A percentile compares a stretch with the other conserved stretches of the same genome.
phyloP scores from a whole-genome alignment of 2,329 filamentous ascomycete genomes.

The Aspergillus jensenii region DNA sequence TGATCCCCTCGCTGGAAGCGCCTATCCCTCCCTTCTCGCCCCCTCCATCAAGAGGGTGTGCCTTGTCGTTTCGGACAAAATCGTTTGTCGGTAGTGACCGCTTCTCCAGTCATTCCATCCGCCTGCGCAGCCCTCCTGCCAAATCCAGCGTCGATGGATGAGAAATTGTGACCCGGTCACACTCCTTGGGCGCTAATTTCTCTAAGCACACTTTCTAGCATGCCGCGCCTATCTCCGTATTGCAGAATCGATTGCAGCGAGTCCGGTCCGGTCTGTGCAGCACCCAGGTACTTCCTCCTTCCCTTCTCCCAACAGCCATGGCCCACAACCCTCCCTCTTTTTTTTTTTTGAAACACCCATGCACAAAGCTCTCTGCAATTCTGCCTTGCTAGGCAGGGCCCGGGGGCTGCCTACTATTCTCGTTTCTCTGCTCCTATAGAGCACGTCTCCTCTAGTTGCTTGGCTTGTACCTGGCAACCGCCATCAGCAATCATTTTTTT shows the following conservation, averaged over 20 bases:
- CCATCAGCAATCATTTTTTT: slow-evolving; percentile 8
- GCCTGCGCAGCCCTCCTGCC: slow-evolving; percentile 8
- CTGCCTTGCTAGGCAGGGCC: slow-evolving; percentile 38
- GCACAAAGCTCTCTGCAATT: slow-evolving; percentile 26
- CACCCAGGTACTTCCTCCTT: slow-evolving; percentile 8
- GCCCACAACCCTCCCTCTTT: slow-evolving; percentile 14
- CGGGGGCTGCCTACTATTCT: slow-evolving; percentile 26
- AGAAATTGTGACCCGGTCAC: slow-evolving; percentile 22
- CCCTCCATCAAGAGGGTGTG: slow-evolving; percentile 1
- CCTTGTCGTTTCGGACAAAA: slow-evolving; percentile 11
- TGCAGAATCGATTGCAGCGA: slow-evolving; percentile 32
- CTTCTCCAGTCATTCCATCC: slow-evolving; percentile 14
- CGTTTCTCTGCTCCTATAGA: slow-evolving; percentile 26
- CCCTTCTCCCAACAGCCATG: slow-evolving; percentile 17
- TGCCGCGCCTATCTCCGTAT: slow-evolving; percentile 24
- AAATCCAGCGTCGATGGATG: slow-evolving; percentile 20
- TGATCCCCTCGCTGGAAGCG: slow-evolving; percentile 3
- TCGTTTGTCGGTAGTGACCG: slow-evolving; percentile 13
- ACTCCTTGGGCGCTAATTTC: slow-evolving; percentile 31
- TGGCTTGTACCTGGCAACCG: slow-evolving; percentile 21
- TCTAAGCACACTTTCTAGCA: slow-evolving; percentile 22
- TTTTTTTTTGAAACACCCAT: slow-evolving; percentile 25
- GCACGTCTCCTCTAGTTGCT: slow-evolving; percentile 27
- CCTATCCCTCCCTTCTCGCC: not conserved
- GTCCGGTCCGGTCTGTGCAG: slow-evolving; percentile 22